phyloP scores from a whole-genome alignment of 2,329 filamentous ascomycete genomes.

The Penicillium sp. region DNA sequence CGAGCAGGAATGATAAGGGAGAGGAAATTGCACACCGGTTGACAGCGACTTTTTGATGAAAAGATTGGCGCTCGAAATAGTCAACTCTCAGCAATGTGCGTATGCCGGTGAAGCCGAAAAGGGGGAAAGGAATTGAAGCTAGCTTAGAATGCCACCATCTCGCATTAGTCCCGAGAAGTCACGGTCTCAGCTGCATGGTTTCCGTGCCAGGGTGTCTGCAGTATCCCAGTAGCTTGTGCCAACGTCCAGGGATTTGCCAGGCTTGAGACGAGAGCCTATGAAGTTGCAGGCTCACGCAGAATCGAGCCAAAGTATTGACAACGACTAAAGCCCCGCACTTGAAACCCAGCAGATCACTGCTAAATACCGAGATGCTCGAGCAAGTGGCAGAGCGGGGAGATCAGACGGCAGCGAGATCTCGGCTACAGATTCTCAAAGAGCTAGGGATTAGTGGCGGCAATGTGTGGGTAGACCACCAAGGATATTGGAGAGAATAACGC shows the following conservation, averaged over 20 bases:
- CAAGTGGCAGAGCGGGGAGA: not conserved
- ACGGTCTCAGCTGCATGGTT: slow-evolving; percentile 24
- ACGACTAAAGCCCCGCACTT: not conserved
- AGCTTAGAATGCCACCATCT: slow-evolving; percentile 28
- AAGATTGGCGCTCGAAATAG: slow-evolving; percentile 15
- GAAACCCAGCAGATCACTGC: not conserved
- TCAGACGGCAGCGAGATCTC: slow-evolving; percentile 3
- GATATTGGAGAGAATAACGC: not conserved
- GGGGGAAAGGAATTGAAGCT: slow-evolving; percentile 12
- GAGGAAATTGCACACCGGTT: not conserved
- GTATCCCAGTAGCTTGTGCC: slow-evolving; percentile 27
- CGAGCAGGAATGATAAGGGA: not conserved
- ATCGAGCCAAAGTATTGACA: slow-evolving; percentile 8
- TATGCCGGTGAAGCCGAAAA: slow-evolving; percentile 15
- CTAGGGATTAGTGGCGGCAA: not conserved
- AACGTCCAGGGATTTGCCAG: slow-evolving; percentile 17
- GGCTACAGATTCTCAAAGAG: not conserved
- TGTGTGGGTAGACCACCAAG: not conserved
- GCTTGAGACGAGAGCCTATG: slow-evolving; percentile 2
- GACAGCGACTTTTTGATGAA: not conserved
- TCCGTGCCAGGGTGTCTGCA: slow-evolving; percentile 30
- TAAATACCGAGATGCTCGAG: not conserved
- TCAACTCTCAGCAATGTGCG: slow-evolving; percentile 18
- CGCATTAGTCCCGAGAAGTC: slow-evolving; percentile 28
- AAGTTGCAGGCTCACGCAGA: slow-evolving; percentile 14